phyloP scores from a whole-genome alignment of 805 yeast genomes.

The Nakazawaea ishiwadae region DNA sequence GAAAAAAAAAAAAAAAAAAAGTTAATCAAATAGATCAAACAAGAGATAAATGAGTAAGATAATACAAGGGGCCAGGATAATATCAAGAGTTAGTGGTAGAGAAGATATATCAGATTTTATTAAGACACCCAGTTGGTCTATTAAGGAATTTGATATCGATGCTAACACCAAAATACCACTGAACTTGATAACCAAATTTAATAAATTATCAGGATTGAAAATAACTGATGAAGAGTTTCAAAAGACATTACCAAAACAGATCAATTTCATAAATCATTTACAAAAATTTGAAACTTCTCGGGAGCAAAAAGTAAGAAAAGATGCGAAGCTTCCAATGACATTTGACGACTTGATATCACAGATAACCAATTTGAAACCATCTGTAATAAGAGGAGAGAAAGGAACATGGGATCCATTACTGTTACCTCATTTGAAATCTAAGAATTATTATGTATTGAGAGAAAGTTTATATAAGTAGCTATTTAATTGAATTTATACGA shows the following conservation, averaged over 20 bases:
- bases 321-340: too few species aligned
- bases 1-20: too few species aligned
- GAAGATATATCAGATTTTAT: conserved; percentile 18
- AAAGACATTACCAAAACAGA: conserved; percentile 39
- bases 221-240: conserved; percentile 26
- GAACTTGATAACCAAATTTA: conserved; percentile 12
- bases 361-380: conserved; percentile 21
- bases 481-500: conserved; percentile 38
- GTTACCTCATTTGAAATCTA: conserved; percentile 27
- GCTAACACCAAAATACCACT: conserved; percentile 5
- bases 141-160: conserved; percentile 18
- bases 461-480: conserved; percentile 37
- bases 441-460: conserved; percentile 37
- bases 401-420: conserved; percentile 38
- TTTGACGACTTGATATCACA: conserved; percentile 26
- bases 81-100: conserved; percentile 11
- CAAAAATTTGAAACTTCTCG: conserved; percentile 28
- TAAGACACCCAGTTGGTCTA: conserved; percentile 22
- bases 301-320: conserved; percentile 18
- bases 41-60: conserved; percentile 3
- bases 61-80: conserved; percentile 1
- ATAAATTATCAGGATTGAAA: conserved; percentile 42
- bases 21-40: background rate
- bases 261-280: conserved; percentile 44
- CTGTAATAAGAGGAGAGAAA: conserved; percentile 34